Evolutionary conservation across 2,329 filamentous ascomycete genomes (phyloP).

Genomic region (Hypoxylon sp.): DNA sequence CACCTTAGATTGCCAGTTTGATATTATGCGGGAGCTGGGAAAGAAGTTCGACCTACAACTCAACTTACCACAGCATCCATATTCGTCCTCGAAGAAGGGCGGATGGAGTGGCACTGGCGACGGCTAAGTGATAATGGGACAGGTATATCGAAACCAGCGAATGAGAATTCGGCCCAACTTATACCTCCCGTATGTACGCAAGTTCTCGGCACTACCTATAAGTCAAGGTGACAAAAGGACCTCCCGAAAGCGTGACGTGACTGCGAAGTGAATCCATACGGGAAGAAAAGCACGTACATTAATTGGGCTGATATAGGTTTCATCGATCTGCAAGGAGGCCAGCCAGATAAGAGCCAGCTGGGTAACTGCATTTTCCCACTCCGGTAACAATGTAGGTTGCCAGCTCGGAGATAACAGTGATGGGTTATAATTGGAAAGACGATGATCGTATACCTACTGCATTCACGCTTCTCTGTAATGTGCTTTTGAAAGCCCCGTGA

Average conservation of each 20-base stretch:
- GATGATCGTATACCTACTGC: background rate
- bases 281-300: slow-evolving; percentile 6
- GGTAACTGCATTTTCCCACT: slow-evolving; percentile 7
- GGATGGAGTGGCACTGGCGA: too few relatives aligned
- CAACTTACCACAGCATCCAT: too few relatives aligned
- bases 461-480: slow-evolving; percentile 18
- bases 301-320: slow-evolving; percentile 13
- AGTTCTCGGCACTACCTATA: too few relatives aligned
- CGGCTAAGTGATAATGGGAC: too few relatives aligned
- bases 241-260: slow-evolving; percentile 6
- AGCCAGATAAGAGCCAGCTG: slow-evolving; percentile 12
- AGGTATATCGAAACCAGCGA: slow-evolving; percentile 7
- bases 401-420: slow-evolving; percentile 5
- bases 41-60: too few relatives aligned
- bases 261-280: too few relatives aligned
- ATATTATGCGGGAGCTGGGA: too few relatives aligned
- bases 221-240: slow-evolving; percentile 4
- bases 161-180: slow-evolving; percentile 1
- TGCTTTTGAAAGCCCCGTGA: slow-evolving; percentile 12
- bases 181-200: slow-evolving; percentile 4
- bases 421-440: slow-evolving; percentile 10
- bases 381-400: slow-evolving; percentile 9
- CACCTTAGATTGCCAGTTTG: too few relatives aligned
- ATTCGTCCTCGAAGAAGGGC: too few relatives aligned
- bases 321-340: slow-evolving; percentile 15